Percentiles rank a stretch among this genome's conserved stretches.
Conservation (phyloP, 2,329 filamentous ascomycete species). For the Ophiostoma ips region DNA sequence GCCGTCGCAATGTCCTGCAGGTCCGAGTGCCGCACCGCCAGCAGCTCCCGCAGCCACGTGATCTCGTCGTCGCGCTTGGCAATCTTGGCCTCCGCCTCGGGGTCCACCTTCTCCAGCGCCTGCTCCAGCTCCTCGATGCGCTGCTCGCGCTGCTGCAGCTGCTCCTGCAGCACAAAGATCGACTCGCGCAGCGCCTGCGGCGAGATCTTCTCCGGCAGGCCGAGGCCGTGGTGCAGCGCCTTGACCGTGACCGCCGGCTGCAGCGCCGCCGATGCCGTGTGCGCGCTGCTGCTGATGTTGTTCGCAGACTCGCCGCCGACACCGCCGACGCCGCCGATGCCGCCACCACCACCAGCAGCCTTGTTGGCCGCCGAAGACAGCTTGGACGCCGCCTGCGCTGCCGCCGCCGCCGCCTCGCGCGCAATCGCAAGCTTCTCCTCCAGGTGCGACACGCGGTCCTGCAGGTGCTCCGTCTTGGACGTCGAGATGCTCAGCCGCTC, state of each 20-base stretch:
- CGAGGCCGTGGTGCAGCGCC: slow-evolving; percentile 27
- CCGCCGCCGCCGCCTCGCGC: slow-evolving; percentile 57
- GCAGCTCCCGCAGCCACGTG: slow-evolving; percentile 81
- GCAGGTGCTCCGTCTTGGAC: slow-evolving; percentile 71
- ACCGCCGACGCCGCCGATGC: slow-evolving; percentile 17
- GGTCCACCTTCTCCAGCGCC: slow-evolving; percentile 53
- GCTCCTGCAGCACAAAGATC: slow-evolving; percentile 91
- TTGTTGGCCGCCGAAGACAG: too few relatives aligned
- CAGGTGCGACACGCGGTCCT: slow-evolving; percentile 71
- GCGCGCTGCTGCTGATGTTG: slow-evolving; percentile 1
- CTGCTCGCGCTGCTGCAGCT: slow-evolving; percentile 84
- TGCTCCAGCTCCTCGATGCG: slow-evolving; percentile 79
- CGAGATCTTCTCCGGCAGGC: slow-evolving; percentile 72
- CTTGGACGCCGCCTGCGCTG: slow-evolving; percentile 39
- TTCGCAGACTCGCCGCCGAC: too few relatives aligned
- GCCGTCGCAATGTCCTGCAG: slow-evolving; percentile 80
- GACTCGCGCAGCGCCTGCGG: slow-evolving; percentile 90
- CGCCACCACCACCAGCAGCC: slow-evolving; percentile 10
- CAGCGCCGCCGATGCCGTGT: slow-evolving; percentile 14
- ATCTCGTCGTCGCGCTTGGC: slow-evolving; percentile 91
- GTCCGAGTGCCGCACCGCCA: slow-evolving; percentile 81
- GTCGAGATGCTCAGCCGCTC: slow-evolving; percentile 72
- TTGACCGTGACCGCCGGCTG: slow-evolving; percentile 20
- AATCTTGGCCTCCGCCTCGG: slow-evolving; percentile 67
- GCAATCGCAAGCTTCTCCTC: slow-evolving; percentile 87